phyloP scores from a whole-genome alignment of 2,329 filamentous ascomycete species.

The Beauveria pseudobassiana region DNA sequence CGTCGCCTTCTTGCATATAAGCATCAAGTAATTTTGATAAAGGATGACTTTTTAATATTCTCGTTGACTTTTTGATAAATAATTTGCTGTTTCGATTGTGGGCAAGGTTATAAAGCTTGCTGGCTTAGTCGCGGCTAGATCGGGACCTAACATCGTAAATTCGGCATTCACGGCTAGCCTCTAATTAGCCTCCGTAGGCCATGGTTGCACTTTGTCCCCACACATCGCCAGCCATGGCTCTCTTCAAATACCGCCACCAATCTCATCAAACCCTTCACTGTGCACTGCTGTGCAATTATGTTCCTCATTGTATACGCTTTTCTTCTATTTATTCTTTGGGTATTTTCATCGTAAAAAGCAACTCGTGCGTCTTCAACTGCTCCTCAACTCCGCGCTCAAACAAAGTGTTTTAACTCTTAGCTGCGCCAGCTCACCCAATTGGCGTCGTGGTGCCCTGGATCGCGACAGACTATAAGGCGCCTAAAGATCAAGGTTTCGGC shows the following conservation, averaged over 20 bases:
- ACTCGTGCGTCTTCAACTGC: neutral
- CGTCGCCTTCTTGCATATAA: too few relatives aligned
- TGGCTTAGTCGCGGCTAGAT: too few relatives aligned
- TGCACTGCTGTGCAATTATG: neutral
- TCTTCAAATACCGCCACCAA: neutral
- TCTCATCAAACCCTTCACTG: neutral
- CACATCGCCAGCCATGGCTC: neutral
- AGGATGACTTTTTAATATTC: too few relatives aligned
- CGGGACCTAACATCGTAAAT: too few relatives aligned
- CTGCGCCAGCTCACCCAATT: constrained; percentile 18
- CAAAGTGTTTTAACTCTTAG: neutral
- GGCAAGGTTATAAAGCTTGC: too few relatives aligned
- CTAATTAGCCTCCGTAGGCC: neutral
- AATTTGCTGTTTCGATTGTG: too few relatives aligned
- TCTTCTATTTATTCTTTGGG: neutral
- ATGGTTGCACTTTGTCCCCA: constrained; percentile 3
- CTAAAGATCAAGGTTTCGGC: constrained; percentile 29
- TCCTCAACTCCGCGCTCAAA: neutral
- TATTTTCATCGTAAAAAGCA: neutral
- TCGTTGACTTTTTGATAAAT: too few relatives aligned
- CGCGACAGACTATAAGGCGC: constrained; percentile 66
- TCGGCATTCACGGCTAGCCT: too few relatives aligned
- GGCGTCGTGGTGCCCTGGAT: constrained; percentile 58
- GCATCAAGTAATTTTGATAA: too few relatives aligned
- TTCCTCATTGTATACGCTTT: neutral